Percentiles rank a stretch among this genome's conserved stretches.
These are phyloP conservation scores for Eucalyptus caleyi DNA, from an alignment of 345 rosid genomes.

Conservation along the genomic window DNA sequence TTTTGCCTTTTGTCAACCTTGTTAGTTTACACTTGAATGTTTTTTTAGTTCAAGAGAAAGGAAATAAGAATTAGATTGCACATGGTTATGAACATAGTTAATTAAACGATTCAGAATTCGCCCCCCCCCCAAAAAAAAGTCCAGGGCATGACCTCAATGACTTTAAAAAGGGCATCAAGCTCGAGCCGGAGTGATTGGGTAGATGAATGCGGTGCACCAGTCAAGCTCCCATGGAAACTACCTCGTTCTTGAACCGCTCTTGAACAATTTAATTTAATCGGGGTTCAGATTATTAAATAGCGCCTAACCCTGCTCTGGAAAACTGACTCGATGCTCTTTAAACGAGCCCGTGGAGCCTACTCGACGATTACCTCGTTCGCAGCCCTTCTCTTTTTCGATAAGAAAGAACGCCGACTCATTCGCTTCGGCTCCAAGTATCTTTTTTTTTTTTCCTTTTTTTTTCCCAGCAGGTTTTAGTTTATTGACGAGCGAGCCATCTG, in stretches of 20 bases:
- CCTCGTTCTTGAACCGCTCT: not conserved
- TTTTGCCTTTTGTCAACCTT: not conserved
- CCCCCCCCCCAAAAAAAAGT: not conserved
- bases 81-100: not conserved
- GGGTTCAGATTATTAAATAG: not conserved
- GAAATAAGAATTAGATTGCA: not conserved
- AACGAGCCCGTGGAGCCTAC: not conserved
- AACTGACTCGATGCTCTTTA: not conserved
- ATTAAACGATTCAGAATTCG: not conserved
- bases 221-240: not conserved
- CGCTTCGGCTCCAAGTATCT: not conserved
- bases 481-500: not conserved
- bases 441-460: not conserved
- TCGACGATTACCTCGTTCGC: not conserved
- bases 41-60: not conserved
- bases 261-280: not conserved
- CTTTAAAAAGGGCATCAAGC: too few relatives aligned
- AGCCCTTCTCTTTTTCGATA: not conserved
- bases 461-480: not conserved
- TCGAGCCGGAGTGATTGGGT: not conserved
- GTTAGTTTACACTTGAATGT: not conserved
- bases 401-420: not conserved
- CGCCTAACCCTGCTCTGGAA: not conserved
- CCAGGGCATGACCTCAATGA: not conserved
- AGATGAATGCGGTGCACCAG: not conserved